Percentiles rank a stretch among this genome's conserved stretches.
These are phyloP conservation scores for Rhodotorula diobovata DNA, from an alignment of 768 basidiomycete species.

Conservation along the genomic window DNA sequence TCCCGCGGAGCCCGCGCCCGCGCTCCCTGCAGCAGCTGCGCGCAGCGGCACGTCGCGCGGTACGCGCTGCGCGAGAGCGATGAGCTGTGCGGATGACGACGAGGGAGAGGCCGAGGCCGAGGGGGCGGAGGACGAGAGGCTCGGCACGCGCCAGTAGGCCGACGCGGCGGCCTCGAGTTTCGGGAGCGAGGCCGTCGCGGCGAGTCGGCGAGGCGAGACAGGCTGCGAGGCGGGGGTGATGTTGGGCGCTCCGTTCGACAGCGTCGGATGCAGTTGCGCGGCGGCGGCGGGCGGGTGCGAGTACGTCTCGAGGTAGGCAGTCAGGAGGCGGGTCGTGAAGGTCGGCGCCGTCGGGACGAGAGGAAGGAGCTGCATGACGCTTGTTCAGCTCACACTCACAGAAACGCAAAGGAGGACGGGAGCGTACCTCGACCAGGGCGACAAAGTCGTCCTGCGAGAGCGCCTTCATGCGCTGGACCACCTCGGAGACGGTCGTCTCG, in stretches of 20 bases:
- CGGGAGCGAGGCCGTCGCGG: not conserved
- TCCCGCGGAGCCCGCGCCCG: too few relatives aligned
- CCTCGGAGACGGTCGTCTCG: not conserved
- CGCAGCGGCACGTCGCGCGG: slow-evolving; percentile 19
- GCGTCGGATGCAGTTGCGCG: not conserved
- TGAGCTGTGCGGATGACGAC: not conserved
- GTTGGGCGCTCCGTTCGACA: not conserved
- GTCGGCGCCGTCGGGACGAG: not conserved
- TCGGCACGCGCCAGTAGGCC: not conserved
- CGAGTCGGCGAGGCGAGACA: slow-evolving; percentile 20
- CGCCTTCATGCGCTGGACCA: slow-evolving; percentile 18
- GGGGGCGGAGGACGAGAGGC: not conserved
- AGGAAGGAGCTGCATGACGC: not conserved
- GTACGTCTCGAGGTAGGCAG: slow-evolving; percentile 23
- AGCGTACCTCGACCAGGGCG: slow-evolving; percentile 19
- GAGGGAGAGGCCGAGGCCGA: too few relatives aligned
- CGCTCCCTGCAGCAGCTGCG: not conserved
- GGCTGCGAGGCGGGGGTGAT: not conserved
- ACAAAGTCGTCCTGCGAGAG: not conserved
- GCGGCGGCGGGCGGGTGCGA: not conserved
- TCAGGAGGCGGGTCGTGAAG: slow-evolving; percentile 12
- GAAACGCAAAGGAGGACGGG: too few relatives aligned
- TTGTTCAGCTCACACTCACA: too few relatives aligned
- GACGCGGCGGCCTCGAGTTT: not conserved
- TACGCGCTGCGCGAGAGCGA: slow-evolving; percentile 2